Conservation (phyloP, 768 basidiomycete genomes). For the Leccinum broughii region DNA sequence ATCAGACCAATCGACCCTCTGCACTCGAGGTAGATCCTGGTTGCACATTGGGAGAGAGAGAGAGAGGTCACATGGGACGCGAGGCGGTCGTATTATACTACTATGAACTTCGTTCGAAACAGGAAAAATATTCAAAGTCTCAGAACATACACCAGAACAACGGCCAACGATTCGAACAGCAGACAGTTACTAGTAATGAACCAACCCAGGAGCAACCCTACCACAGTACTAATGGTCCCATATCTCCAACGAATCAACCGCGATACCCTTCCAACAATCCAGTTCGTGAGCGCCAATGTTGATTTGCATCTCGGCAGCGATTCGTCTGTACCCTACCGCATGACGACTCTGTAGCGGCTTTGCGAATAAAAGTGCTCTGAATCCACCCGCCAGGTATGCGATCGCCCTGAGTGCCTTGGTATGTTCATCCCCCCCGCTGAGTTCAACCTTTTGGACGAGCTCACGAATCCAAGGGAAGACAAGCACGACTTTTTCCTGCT, state of each 20-base stretch:
- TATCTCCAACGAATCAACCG: constrained; percentile 2
- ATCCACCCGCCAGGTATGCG: constrained; percentile 10
- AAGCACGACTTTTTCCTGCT: not conserved
- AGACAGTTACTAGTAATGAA: too few species aligned
- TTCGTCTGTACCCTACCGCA: constrained; percentile 18
- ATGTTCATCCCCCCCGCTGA: not conserved
- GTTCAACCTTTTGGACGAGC: not conserved
- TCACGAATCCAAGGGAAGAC: constrained; percentile 15
- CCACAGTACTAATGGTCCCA: constrained; percentile 2
- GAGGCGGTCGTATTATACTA: too few species aligned
- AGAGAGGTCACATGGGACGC: too few species aligned
- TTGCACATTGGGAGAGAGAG: too few species aligned
- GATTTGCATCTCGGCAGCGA: constrained; percentile 7
- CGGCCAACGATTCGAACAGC: too few species aligned
- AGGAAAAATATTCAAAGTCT: too few species aligned
- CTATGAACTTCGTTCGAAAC: too few species aligned
- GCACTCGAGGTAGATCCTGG: too few species aligned
- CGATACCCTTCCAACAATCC: constrained; percentile 2
- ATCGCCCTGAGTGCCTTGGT: not conserved
- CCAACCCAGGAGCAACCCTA: not conserved
- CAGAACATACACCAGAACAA: too few species aligned
- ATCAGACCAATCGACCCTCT: too few species aligned
- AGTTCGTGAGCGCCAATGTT: not conserved
- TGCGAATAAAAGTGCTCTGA: constrained; percentile 8
- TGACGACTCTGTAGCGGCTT: constrained; percentile 4